Conservation (phyloP, 257 asterid species). For the Cruciata laevipes region DNA sequence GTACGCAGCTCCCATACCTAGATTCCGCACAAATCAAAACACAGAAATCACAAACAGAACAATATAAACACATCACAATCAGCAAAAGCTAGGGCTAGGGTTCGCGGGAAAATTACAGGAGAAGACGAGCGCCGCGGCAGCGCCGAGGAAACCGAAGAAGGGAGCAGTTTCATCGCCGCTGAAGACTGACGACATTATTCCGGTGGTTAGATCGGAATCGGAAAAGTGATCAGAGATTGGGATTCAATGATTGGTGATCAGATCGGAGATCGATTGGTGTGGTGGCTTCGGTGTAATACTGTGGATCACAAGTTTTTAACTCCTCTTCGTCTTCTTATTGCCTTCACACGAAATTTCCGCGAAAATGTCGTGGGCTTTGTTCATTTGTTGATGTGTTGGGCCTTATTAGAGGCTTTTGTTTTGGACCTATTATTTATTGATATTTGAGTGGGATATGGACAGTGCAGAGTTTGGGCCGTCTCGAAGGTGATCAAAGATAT, state of each 20-base stretch:
- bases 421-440: background rate
- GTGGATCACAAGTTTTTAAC: conserved; percentile 12
- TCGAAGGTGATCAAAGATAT: background rate
- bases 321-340: background rate
- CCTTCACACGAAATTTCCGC: conserved; percentile 3
- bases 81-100: background rate
- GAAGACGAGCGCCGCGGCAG: conserved; percentile 36
- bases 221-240: background rate
- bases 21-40: background rate
- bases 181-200: conserved; percentile 23
- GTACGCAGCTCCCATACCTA: conserved; percentile 39
- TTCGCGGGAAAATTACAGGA: conserved; percentile 22
- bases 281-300: conserved; percentile 8
- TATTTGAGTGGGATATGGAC: background rate
- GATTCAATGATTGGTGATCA: conserved; percentile 1
- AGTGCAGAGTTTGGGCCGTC: background rate
- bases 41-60: background rate
- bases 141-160: conserved; percentile 32
- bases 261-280: background rate
- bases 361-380: conserved; percentile 9
- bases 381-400: background rate
- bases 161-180: conserved; percentile 34
- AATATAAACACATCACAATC: background rate
- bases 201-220: background rate
- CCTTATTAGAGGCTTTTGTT: background rate